Percentiles rank a stretch among this genome's conserved stretches.
phyloP scores from a whole-genome alignment of 768 basidiomycete species.

The Suillus hirtellus region DNA sequence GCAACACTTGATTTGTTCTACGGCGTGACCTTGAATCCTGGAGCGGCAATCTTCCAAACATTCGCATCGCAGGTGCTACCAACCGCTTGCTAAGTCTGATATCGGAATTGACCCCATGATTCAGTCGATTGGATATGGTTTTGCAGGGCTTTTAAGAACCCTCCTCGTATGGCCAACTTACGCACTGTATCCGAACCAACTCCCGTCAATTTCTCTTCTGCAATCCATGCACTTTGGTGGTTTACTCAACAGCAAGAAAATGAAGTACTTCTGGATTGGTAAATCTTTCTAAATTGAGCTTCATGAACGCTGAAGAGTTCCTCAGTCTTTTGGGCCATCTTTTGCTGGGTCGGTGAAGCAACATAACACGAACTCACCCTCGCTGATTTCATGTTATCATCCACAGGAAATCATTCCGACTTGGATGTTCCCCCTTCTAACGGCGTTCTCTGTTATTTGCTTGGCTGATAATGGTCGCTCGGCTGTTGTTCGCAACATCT shows the following conservation, averaged over 20 bases:
- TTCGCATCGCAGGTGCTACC: slow-evolving; percentile 43
- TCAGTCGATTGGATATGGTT: slow-evolving; percentile 41
- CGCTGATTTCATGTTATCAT: neutral
- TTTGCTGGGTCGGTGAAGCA: slow-evolving; percentile 42
- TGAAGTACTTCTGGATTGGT: slow-evolving; percentile 59
- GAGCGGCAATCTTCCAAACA: slow-evolving; percentile 55
- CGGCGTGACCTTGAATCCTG: slow-evolving; percentile 47
- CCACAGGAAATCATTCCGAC: slow-evolving; percentile 18
- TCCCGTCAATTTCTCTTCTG: slow-evolving; percentile 51
- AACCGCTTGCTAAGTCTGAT: slow-evolving; percentile 31
- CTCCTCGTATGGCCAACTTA: slow-evolving; percentile 55
- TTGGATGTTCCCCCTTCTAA: slow-evolving; percentile 36
- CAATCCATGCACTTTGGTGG: slow-evolving; percentile 55
- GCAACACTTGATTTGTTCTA: slow-evolving; percentile 61
- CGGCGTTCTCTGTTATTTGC: slow-evolving; percentile 51
- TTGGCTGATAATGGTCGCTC: slow-evolving; percentile 48
- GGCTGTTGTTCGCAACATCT: slow-evolving; percentile 41
- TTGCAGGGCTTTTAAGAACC: slow-evolving; percentile 42
- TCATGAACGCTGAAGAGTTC: neutral
- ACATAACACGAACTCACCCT: neutral
- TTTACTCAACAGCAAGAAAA: slow-evolving; percentile 48
- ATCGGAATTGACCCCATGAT: neutral
- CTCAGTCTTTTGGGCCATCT: slow-evolving; percentile 42
- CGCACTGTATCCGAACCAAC: slow-evolving; percentile 53
- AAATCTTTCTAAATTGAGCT: slow-evolving; percentile 6